phyloP scores from a whole-genome alignment of 2,329 filamentous ascomycete species.

The Colletotrichum cordylinicola region DNA sequence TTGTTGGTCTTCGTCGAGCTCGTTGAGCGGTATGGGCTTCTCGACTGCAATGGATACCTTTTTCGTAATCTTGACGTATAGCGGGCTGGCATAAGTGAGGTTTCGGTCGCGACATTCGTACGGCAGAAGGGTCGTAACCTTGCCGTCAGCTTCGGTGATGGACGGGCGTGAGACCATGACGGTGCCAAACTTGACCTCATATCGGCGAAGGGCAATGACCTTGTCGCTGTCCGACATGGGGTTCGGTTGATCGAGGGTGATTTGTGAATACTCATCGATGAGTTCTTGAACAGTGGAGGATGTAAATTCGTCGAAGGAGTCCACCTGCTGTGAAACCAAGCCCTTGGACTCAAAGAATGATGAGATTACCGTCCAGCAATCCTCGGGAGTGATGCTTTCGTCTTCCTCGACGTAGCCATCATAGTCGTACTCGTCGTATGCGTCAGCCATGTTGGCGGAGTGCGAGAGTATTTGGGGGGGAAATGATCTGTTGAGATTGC shows the following conservation, averaged over 20 bases:
- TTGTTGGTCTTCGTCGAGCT: slow-evolving; percentile 71
- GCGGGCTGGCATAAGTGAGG: slow-evolving; percentile 90
- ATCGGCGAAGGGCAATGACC: slow-evolving; percentile 85
- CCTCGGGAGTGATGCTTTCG: slow-evolving; percentile 87
- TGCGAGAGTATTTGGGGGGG: background rate
- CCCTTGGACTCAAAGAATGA: slow-evolving; percentile 97
- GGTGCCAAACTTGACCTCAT: slow-evolving; percentile 93
- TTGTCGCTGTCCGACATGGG: slow-evolving; percentile 78
- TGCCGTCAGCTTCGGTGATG: slow-evolving; percentile 91
- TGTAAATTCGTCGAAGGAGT: slow-evolving; percentile 98
- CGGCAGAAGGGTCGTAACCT: slow-evolving; percentile 82
- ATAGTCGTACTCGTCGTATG: slow-evolving; percentile 68
- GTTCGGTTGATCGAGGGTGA: slow-evolving; percentile 93
- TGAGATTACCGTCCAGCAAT: slow-evolving; percentile 97
- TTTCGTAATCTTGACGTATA: slow-evolving; percentile 89
- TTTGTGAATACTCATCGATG: slow-evolving; percentile 87
- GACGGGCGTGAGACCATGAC: slow-evolving; percentile 89
- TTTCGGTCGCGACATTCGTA: slow-evolving; percentile 97
- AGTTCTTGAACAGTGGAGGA: slow-evolving; percentile 93
- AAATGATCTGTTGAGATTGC: background rate
- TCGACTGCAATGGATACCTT: slow-evolving; percentile 85
- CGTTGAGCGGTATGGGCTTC: slow-evolving; percentile 67
- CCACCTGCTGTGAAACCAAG: slow-evolving; percentile 94
- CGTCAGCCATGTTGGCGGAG: slow-evolving; percentile 54
- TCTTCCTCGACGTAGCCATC: slow-evolving; percentile 71